Evolutionary conservation across 768 basidiomycete genomes (phyloP).

Genomic region (Boletus coccyginus): DNA sequence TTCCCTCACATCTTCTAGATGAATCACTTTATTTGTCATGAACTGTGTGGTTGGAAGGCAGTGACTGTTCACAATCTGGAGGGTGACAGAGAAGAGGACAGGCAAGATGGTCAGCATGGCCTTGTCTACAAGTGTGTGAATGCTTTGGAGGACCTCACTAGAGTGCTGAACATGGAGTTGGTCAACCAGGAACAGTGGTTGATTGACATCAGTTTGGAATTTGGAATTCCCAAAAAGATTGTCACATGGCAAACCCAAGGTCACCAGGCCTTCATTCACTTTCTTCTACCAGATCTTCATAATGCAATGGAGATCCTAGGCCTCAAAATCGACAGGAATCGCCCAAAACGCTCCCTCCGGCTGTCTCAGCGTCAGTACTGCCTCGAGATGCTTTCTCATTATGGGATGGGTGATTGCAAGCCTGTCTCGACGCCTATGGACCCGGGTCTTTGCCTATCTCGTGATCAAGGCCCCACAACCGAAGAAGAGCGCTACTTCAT

Average conservation of each 20-base stretch:
- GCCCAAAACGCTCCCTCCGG: no score
- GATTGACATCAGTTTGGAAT: neutral
- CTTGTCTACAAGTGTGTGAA: neutral
- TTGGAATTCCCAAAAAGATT: neutral
- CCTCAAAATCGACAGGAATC: no score
- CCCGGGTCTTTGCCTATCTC: no score
- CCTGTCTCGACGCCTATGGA: no score
- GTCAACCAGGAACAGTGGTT: neutral
- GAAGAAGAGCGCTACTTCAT: no score
- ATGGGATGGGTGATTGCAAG: no score
- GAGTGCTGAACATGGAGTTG: neutral
- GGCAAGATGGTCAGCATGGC: no score
- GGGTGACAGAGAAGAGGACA: neutral
- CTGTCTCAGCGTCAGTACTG: no score
- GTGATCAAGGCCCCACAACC: no score
- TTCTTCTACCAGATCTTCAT: neutral
- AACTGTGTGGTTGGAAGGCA: conserved; percentile 9
- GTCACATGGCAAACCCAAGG: neutral
- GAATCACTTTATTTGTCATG: conserved; percentile 7
- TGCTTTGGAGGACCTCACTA: neutral
- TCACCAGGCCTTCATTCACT: neutral
- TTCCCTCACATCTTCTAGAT: neutral
- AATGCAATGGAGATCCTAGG: neutral
- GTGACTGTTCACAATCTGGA: neutral
- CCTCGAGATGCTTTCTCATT: no score